Evolutionary conservation across 2,329 filamentous ascomycete species (phyloP).

Genomic region (Westerdykella ornata): DNA sequence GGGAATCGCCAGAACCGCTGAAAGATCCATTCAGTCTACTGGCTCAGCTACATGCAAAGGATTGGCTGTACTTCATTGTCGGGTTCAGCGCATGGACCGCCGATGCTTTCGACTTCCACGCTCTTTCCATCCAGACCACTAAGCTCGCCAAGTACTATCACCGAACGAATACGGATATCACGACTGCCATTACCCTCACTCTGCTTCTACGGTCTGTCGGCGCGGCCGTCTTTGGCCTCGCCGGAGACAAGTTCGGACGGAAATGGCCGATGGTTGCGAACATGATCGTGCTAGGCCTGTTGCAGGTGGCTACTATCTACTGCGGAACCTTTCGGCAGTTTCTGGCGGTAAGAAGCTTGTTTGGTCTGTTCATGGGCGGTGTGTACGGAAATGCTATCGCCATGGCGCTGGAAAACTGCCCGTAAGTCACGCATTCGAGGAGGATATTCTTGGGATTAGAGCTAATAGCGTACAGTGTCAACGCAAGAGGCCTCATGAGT

Average conservation of each 20-base stretch:
- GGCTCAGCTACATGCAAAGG: conserved; percentile 54
- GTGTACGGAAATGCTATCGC: conserved; percentile 73
- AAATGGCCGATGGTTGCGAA: conserved; percentile 81
- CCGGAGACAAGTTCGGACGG: conserved; percentile 70
- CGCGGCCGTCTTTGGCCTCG: conserved; percentile 67
- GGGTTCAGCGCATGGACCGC: conserved; percentile 72
- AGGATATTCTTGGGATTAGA: conserved; percentile 4
- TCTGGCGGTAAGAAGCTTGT: conserved; percentile 64
- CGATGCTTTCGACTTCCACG: conserved; percentile 79
- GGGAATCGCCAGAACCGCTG: conserved; percentile 60
- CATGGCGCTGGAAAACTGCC: conserved; percentile 70
- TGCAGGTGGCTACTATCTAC: conserved; percentile 76
- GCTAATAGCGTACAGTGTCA: conserved; percentile 29
- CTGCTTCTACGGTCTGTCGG: conserved; percentile 68
- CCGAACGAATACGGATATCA: conserved; percentile 60
- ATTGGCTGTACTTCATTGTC: conserved; percentile 70
- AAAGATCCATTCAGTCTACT: conserved; percentile 65
- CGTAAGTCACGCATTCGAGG: conserved; percentile 44
- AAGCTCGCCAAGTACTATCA: conserved; percentile 58
- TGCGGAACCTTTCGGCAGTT: conserved; percentile 65
- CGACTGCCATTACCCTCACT: conserved; percentile 68
- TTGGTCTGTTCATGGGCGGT: conserved; percentile 75
- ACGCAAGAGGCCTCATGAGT: conserved; percentile 71
- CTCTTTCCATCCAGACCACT: conserved; percentile 68
- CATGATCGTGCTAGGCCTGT: conserved; percentile 62